phyloP scores from a whole-genome alignment of 345 rosid species.

The Gossypioides kirkii region DNA sequence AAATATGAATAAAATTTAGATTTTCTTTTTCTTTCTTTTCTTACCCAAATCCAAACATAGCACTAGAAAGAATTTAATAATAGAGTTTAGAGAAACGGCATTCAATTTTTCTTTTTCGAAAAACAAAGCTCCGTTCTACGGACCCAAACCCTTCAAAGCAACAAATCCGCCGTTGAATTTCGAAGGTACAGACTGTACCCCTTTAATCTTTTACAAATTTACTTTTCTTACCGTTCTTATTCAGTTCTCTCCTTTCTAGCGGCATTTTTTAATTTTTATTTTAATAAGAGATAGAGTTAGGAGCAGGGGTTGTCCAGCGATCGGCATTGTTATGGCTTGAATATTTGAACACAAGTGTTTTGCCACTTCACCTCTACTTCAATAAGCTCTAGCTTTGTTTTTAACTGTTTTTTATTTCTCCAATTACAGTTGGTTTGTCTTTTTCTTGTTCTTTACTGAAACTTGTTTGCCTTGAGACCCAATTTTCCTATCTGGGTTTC shows the following conservation, averaged over 20 bases:
- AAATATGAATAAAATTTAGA: too few species aligned
- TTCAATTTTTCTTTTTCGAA: not conserved
- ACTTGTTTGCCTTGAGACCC: not conserved
- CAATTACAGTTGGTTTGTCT: not conserved
- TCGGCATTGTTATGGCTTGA: too few species aligned
- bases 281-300: too few species aligned
- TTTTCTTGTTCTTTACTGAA: not conserved
- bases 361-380: too few species aligned
- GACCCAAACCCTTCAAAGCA: conserved; percentile 1
- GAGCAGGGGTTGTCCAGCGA: too few species aligned
- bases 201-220: not conserved
- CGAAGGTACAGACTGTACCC: not conserved
- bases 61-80: too few species aligned
- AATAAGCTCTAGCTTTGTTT: not conserved
- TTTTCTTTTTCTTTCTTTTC: too few species aligned
- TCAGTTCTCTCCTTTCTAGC: not conserved
- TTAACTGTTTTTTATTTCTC: not conserved
- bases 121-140: not conserved
- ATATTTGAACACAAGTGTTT: too few species aligned
- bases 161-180: not conserved
- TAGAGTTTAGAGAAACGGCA: not conserved
- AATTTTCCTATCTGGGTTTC: not conserved
- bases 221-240: not conserved
- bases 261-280: too few species aligned
- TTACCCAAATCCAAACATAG: too few species aligned